These are phyloP conservation scores for Ziziphus jujuba DNA, from an alignment of 306 rosid species.

Conservation along the genomic window DNA sequence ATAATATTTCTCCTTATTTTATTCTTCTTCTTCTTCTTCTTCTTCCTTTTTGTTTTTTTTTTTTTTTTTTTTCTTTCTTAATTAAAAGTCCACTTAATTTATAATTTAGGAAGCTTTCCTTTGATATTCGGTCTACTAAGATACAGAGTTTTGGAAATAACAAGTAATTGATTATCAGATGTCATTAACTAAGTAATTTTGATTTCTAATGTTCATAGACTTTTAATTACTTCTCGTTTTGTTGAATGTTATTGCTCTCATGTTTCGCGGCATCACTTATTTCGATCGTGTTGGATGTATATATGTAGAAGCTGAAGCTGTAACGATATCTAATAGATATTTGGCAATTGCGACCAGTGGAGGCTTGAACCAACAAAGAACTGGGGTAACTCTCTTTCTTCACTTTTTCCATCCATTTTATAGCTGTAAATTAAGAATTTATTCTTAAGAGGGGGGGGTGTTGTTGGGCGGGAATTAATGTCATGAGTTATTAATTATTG, in stretches of 20 bases:
- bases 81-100: no score
- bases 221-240: background rate
- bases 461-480: no score
- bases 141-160: slow-evolving; percentile 5
- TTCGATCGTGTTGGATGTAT: slow-evolving; percentile 7
- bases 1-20: background rate
- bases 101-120: no score
- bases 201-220: background rate
- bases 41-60: background rate
- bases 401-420: no score
- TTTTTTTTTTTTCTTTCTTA: background rate
- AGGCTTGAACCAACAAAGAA: slow-evolving; percentile 98
- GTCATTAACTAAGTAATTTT: background rate
- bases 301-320: slow-evolving; percentile 60
- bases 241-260: background rate
- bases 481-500: background rate
- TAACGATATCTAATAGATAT: slow-evolving; percentile 58
- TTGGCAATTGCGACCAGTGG: slow-evolving; percentile 96
- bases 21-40: background rate
- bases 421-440: no score
- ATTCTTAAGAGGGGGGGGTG: background rate
- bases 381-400: slow-evolving; percentile 66
- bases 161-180: background rate
- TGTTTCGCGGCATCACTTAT: background rate
- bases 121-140: background rate